Conservation (phyloP, 345 rosid genomes). For the Eutrema heterophyllum region DNA sequence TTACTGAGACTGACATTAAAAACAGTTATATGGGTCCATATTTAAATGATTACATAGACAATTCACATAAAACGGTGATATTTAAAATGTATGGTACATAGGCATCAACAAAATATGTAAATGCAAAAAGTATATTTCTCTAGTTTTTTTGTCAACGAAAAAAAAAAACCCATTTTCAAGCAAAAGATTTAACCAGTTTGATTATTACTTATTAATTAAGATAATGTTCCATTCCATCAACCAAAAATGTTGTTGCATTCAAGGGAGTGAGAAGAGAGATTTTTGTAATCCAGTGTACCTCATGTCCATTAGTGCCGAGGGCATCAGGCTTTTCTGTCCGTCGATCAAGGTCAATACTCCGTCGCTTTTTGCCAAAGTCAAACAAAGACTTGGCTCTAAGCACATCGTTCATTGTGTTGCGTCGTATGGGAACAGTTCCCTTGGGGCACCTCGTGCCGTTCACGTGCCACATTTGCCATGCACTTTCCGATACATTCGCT, state of each 20-base stretch:
- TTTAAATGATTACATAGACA: slow-evolving; percentile 21
- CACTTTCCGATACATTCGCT: slow-evolving; percentile 30
- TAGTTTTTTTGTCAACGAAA: not conserved
- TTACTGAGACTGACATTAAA: slow-evolving; percentile 20
- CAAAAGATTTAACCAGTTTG: not conserved
- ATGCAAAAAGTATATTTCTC: not conserved
- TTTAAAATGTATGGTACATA: not conserved
- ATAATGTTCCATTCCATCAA: no score
- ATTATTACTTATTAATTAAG: not conserved
- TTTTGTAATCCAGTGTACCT: slow-evolving; percentile 39
- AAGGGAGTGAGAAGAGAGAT: not conserved
- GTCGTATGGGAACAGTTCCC: slow-evolving; percentile 87
- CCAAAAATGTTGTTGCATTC: not conserved
- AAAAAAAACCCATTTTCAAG: not conserved
- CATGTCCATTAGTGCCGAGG: slow-evolving; percentile 69
- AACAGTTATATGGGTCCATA: slow-evolving; percentile 28
- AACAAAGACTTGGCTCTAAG: slow-evolving; percentile 88
- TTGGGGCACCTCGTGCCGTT: slow-evolving; percentile 87
- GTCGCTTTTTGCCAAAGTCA: slow-evolving; percentile 70
- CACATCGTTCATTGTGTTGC: slow-evolving; percentile 67
- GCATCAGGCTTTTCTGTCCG: slow-evolving; percentile 71
- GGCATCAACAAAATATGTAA: not conserved
- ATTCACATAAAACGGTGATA: not conserved
- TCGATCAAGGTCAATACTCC: slow-evolving; percentile 17
- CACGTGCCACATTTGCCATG: slow-evolving; percentile 87